Evolutionary conservation across 345 rosid genomes (phyloP).

Genomic region (Rubroshorea leprosula): DNA sequence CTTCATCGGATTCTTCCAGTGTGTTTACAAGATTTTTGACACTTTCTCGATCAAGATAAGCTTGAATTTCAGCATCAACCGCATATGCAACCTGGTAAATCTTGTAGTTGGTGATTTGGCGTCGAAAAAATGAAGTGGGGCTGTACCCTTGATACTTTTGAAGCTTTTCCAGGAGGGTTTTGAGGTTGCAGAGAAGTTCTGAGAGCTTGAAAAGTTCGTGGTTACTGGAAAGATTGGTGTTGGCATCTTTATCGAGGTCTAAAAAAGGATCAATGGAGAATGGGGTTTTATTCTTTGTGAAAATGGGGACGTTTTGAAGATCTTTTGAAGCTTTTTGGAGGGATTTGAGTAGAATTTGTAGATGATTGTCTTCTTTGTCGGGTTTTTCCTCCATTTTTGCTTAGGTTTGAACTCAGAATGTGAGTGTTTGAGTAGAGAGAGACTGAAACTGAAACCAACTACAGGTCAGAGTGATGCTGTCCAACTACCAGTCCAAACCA

Average conservation of each 20-base stretch:
- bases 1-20: constrained; percentile 15
- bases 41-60: constrained; percentile 25
- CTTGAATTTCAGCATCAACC: constrained; percentile 32
- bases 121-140: constrained; percentile 27
- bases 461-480: not conserved
- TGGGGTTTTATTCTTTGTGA: constrained; percentile 20
- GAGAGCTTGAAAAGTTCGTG: constrained; percentile 29
- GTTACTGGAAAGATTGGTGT: constrained; percentile 13
- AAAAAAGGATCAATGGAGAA: constrained; percentile 22
- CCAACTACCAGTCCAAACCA: constrained; percentile 14
- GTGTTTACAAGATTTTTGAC: constrained; percentile 27
- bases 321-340: constrained; percentile 32
- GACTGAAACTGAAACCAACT: not conserved
- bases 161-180: constrained; percentile 30
- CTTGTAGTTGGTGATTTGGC: constrained; percentile 35
- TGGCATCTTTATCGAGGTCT: constrained; percentile 18
- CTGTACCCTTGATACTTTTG: constrained; percentile 22
- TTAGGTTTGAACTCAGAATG: constrained; percentile 10
- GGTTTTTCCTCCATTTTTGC: constrained; percentile 25
- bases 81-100: constrained; percentile 29
- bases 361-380: constrained; percentile 5
- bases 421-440: not conserved
- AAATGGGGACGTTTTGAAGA: constrained; percentile 33
- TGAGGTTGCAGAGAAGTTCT: constrained; percentile 27
- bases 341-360: constrained; percentile 17